Base-by-base conservation (phyloP, 257 asterid species). In the Solanum neorickii region DNA sequence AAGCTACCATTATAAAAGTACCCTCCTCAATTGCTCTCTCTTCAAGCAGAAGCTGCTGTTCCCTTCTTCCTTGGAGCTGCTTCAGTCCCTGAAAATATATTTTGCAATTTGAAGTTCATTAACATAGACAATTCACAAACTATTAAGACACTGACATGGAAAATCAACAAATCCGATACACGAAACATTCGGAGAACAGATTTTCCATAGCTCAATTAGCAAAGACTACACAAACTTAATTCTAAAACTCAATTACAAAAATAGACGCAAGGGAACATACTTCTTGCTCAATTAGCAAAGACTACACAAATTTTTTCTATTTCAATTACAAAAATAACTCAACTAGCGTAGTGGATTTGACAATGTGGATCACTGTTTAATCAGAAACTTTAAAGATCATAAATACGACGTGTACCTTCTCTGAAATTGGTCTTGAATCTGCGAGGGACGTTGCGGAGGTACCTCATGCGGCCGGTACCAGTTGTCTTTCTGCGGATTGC, bases 31-130 rank as follows among this genome's bases (percentile, higher is more conserved):
- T 44, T 47, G 52, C 42, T 12, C 86, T 25, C 87, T 93, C 87
- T 52, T 82, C 69, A 95, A 83, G 94, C 90, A 86, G 98, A 92
- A 46, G 93, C 93, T 69, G 94, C 94, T 14, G 94, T 93, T 27
- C 86, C 94, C 94, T 93, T 94, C 92, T 94, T 93, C 98, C 98
- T 94, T n/a, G 98, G 98, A 39, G 98, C 98, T 85, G 98, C 98
- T 92, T 95, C 89, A 72, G 98, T 93, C 39, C 98, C 98, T 94
- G 88, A 23, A 83, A 23, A 37, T 56, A 88, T 15, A 66, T 25
- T 33, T 33, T 52, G 87, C n/a, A 87, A 82, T 5, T 16, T 27
- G 15, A 15, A 76, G 16, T 73, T 88, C 59, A 88, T 46, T 29
- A 31, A 18, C 25, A 82, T 11, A 49, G 29, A 60, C 14, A 31